Percentiles rank a stretch among this genome's conserved stretches.
These are phyloP conservation scores for Sporothrix brunneoviolacea DNA, from an alignment of 2,329 filamentous ascomycete genomes.

Conservation along the genomic window DNA sequence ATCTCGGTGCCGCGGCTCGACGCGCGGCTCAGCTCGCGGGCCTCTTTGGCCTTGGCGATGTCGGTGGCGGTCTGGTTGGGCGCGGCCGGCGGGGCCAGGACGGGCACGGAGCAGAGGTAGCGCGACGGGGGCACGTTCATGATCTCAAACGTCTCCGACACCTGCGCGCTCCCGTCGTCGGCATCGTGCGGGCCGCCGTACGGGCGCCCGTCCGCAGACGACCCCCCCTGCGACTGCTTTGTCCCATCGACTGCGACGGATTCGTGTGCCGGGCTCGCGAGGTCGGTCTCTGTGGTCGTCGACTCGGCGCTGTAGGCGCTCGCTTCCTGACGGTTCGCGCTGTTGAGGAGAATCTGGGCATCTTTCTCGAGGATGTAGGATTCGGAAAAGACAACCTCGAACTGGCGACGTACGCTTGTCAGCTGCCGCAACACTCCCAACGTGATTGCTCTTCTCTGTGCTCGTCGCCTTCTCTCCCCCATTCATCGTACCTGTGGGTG, in stretches of 20 bases:
- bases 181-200: constrained; percentile 24
- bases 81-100: constrained; percentile 50
- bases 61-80: constrained; percentile 62
- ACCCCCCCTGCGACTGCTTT: neutral
- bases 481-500: constrained; percentile 65
- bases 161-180: constrained; percentile 29
- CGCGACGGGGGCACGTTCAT: constrained; percentile 63
- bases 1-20: constrained; percentile 74
- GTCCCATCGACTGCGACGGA: constrained; percentile 25
- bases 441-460: too few relatives aligned
- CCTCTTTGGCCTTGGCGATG: constrained; percentile 65
- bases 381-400: constrained; percentile 70
- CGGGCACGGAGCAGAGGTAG: constrained; percentile 81
- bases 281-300: constrained; percentile 35
- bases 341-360: constrained; percentile 55
- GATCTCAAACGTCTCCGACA: constrained; percentile 57
- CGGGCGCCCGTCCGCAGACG: constrained; percentile 10
- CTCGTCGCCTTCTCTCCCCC: neutral
- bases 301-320: constrained; percentile 29
- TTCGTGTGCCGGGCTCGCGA: constrained; percentile 31
- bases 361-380: constrained; percentile 65
- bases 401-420: constrained; percentile 43
- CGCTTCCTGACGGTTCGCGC: constrained; percentile 11
- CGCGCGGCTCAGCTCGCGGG: constrained; percentile 71
- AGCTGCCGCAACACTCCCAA: neutral